These are phyloP conservation scores for Malus sylvestris DNA, from an alignment of 306 rosid genomes.

Conservation along the genomic window DNA sequence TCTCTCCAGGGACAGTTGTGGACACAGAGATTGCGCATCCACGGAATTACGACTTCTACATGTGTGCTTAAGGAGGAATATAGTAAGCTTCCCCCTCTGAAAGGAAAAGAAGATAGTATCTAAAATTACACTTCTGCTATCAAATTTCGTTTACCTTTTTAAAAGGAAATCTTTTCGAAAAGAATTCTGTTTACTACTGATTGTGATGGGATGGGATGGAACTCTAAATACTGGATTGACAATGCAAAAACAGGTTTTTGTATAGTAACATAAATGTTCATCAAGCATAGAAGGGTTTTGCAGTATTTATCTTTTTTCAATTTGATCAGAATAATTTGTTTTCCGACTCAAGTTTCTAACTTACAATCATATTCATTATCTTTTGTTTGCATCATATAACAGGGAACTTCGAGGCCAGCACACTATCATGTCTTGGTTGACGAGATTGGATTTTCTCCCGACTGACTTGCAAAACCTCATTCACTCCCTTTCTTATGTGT, in stretches of 20 bases:
- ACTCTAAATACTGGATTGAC: too few species aligned
- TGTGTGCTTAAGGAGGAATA: conserved; percentile 82
- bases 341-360: not conserved
- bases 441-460: conserved; percentile 87
- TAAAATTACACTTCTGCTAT: not conserved
- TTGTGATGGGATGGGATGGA: too few species aligned
- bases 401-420: conserved; percentile 91
- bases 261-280: too few species aligned
- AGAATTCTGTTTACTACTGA: too few species aligned
- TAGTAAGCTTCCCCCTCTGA: conserved; percentile 38
- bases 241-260: too few species aligned
- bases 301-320: not conserved
- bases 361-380: not conserved
- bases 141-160: too few species aligned
- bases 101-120: not conserved
- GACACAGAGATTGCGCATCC: conserved; percentile 78
- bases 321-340: too few species aligned
- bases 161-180: not conserved
- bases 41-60: conserved; percentile 68
- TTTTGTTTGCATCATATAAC: conserved; percentile 12
- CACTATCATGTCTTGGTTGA: conserved; percentile 84
- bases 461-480: conserved; percentile 65
- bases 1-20: conserved; percentile 70
- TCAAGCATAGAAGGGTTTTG: too few species aligned
- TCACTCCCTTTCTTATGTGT: conserved; percentile 75